A percentile compares a stretch with the other conserved stretches of the same genome.
Conservation (phyloP, 1,284 basidiomycete genomes). For the Meira nashicola region DNA sequence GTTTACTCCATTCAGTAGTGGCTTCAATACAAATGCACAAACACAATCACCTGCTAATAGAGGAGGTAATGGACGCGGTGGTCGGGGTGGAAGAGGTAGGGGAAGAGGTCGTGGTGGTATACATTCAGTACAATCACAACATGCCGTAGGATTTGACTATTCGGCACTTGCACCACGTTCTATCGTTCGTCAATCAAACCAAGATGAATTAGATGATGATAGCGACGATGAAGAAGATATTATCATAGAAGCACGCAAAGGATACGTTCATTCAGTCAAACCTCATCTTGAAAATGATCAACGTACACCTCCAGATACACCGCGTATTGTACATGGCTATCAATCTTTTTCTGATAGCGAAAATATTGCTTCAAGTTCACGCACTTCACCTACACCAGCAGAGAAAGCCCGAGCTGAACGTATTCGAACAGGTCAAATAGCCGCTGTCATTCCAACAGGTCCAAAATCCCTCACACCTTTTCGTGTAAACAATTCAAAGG, state of each 20-base stretch:
- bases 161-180: not conserved
- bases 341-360: not conserved
- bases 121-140: constrained; percentile 1
- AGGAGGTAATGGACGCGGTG: not conserved
- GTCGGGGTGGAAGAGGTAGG: constrained; percentile 9
- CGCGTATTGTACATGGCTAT: not conserved
- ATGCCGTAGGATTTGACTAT: constrained; percentile 15
- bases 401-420: constrained; percentile 3
- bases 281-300: constrained; percentile 4
- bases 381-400: too few relatives aligned
- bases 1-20: not conserved
- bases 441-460: constrained; percentile 7
- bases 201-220: constrained; percentile 1
- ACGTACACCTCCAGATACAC: not conserved
- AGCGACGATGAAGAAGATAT: constrained; percentile 2
- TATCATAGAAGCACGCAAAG: not conserved
- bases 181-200: not conserved
- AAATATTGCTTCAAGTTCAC: not conserved
- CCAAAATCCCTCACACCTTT: not conserved
- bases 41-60: not conserved
- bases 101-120: constrained; percentile 12
- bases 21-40: not conserved
- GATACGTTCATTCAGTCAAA: constrained; percentile 4
- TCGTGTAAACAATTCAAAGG: not conserved
- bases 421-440: constrained; percentile 2